phyloP scores from a whole-genome alignment of 2,329 filamentous ascomycete genomes.

The Alternaria alternata region DNA sequence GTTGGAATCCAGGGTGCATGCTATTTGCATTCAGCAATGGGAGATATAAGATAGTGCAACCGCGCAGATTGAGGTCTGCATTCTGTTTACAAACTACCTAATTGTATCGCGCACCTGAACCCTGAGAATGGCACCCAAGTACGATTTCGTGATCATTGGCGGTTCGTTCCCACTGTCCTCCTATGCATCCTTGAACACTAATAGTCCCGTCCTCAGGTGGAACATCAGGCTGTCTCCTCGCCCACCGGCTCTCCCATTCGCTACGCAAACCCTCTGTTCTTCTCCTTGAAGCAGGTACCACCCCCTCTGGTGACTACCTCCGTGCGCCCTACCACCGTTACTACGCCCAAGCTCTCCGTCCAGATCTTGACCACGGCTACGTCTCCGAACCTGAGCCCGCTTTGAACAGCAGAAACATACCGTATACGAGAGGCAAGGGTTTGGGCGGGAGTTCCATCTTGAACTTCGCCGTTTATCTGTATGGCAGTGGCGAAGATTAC shows the following conservation, averaged over 20 bases:
- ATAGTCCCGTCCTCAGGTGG: constrained; percentile 55
- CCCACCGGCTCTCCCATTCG: constrained; percentile 60
- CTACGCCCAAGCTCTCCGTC: constrained; percentile 52
- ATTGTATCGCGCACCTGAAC: neutral
- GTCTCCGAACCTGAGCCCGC: constrained; percentile 43
- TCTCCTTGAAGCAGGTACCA: constrained; percentile 68
- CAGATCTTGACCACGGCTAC: constrained; percentile 61
- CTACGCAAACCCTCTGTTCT: constrained; percentile 62
- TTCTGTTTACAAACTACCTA: neutral
- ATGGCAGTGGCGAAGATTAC: constrained; percentile 67
- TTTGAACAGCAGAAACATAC: constrained; percentile 53
- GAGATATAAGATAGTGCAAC: neutral
- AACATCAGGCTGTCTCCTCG: constrained; percentile 67
- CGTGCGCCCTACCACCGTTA: constrained; percentile 64
- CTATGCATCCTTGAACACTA: neutral
- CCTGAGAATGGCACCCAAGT: constrained; percentile 26
- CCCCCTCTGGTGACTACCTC: constrained; percentile 55
- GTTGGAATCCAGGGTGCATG: neutral
- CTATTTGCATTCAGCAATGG: neutral
- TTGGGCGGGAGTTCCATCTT: constrained; percentile 59
- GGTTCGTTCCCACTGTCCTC: constrained; percentile 28
- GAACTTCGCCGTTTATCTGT: constrained; percentile 53
- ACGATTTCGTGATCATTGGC: constrained; percentile 55
- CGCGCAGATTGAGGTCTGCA: neutral
- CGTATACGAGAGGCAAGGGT: constrained; percentile 58